Evolutionary conservation across 73 alveolate genomes (phyloP).

Genomic region (Paramecium caudatum): DNA sequence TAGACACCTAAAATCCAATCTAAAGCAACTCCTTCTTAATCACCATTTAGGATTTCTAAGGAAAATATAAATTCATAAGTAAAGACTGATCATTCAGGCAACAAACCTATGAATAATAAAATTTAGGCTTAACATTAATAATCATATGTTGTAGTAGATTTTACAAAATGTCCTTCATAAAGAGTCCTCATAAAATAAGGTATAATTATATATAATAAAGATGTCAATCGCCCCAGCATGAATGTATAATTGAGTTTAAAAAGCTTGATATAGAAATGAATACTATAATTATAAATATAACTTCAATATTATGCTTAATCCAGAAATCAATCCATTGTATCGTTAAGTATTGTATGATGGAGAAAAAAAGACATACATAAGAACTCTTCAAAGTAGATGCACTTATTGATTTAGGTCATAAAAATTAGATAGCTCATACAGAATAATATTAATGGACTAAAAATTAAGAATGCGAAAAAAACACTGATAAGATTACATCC

Average conservation of each 20-base stretch:
- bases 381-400: slow-evolving; percentile 6
- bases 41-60: background rate
- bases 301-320: slow-evolving; percentile 29
- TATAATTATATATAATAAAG: background rate
- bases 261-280: background rate
- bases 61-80: background rate
- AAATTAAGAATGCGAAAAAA: background rate
- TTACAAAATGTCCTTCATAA: background rate
- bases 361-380: background rate
- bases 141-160: slow-evolving; percentile 20
- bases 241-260: slow-evolving; percentile 16
- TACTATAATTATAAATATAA: background rate
- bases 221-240: slow-evolving; percentile 14
- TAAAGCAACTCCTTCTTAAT: background rate
- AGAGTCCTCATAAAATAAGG: slow-evolving; percentile 38
- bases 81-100: background rate
- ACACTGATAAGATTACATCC: background rate
- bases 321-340: slow-evolving; percentile 24
- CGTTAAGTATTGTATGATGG: slow-evolving; percentile 27
- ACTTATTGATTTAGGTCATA: slow-evolving; percentile 43
- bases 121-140: background rate
- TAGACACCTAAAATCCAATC: background rate
- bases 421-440: slow-evolving; percentile 11
- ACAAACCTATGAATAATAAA: background rate
- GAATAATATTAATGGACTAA: slow-evolving; percentile 33